These are phyloP conservation scores for Naganishia liquefaciens DNA, from an alignment of 1,284 basidiomycete genomes.

Conservation along the genomic window DNA sequence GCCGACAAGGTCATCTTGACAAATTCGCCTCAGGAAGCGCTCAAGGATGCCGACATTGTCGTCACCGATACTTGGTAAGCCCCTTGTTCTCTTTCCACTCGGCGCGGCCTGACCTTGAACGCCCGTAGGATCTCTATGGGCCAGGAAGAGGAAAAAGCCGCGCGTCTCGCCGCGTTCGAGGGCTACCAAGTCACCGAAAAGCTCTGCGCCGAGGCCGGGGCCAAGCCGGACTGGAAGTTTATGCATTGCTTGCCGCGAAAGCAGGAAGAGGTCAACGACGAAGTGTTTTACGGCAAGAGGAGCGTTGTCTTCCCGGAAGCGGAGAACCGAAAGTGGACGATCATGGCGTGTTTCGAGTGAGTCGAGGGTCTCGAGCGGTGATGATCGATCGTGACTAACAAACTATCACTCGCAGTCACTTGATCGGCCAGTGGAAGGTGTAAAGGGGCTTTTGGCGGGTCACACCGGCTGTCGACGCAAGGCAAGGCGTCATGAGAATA, in stretches of 20 bases:
- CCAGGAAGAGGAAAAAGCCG: constrained; percentile 90
- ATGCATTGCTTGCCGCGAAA: constrained; percentile 95
- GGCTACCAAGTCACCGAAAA: constrained; percentile 94
- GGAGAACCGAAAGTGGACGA: constrained; percentile 92
- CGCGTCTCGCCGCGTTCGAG: constrained; percentile 79
- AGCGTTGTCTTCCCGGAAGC: constrained; percentile 58
- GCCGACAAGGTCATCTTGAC: constrained; percentile 47
- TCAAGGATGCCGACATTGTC: constrained; percentile 85
- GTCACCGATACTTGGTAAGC: constrained; percentile 91
- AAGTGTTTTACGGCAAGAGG: constrained; percentile 63
- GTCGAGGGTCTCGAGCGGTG: constrained; percentile 47
- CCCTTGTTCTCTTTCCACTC: neutral
- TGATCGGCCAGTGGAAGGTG: constrained; percentile 37
- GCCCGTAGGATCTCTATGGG: constrained; percentile 90
- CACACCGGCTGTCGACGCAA: too few relatives aligned
- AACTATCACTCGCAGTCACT: constrained; percentile 21
- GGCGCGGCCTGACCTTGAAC: neutral
- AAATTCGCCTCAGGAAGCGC: constrained; percentile 72
- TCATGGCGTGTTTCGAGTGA: constrained; percentile 76
- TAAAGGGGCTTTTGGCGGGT: too few relatives aligned
- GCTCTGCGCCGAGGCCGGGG: constrained; percentile 74
- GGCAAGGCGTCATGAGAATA: too few relatives aligned
- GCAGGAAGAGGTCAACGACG: constrained; percentile 88
- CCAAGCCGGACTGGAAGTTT: constrained; percentile 89
- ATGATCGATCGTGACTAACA: neutral